Percentiles rank a stretch among this genome's conserved stretches.
Evolutionary conservation across 129 eudicot genomes (phyloP).

Genomic region (Flaveria ramosissima): DNA sequence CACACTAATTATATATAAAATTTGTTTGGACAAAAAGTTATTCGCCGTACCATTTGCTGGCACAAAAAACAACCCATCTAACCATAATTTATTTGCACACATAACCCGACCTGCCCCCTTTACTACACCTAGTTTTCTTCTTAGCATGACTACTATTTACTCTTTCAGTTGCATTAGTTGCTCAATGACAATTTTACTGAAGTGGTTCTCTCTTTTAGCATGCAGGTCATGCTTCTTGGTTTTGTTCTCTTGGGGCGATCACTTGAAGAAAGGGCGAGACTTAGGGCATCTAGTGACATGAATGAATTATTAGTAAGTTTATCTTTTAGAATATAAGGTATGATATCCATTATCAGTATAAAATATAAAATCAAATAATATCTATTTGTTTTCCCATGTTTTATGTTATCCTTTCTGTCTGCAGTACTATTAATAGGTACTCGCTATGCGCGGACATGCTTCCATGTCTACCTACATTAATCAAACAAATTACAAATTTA

Average conservation of each 20-base stretch:
- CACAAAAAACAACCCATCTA: not conserved
- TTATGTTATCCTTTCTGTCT: constrained; percentile 9
- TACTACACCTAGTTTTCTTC: not conserved
- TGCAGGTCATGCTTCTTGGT: constrained; percentile 99
- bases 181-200: constrained; percentile 25
- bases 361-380: not conserved
- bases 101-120: not conserved
- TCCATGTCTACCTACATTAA: not conserved
- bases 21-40: not conserved
- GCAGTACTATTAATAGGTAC: not conserved
- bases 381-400: not conserved
- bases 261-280: constrained; percentile 91
- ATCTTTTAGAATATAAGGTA: not conserved
- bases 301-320: constrained; percentile 84
- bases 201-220: constrained; percentile 44
- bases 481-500: not conserved
- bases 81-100: not conserved
- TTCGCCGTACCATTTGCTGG: not conserved
- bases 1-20: not conserved
- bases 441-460: not conserved
- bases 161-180: constrained; percentile 10
- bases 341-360: not conserved
- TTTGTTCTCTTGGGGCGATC: constrained; percentile 94
- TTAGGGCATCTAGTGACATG: constrained; percentile 91
- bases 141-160: not conserved